Evolutionary conservation across 2,329 filamentous ascomycete genomes (phyloP).

Genomic region (Alternaria consortialis): DNA sequence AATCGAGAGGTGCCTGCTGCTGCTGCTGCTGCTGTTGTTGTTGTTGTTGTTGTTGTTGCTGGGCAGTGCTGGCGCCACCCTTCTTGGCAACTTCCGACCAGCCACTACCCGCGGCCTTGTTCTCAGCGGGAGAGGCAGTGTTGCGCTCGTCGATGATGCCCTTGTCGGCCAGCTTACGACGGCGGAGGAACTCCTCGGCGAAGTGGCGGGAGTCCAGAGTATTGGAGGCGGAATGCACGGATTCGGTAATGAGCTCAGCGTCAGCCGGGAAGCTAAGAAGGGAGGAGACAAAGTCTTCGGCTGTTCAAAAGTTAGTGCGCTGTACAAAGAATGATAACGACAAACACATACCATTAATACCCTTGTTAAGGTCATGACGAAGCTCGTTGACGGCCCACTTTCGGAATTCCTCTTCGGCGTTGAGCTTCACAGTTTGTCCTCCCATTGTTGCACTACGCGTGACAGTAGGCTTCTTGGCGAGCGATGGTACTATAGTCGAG

Average conservation of each 20-base stretch:
- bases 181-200: slow-evolving; percentile 91
- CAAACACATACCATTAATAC: slow-evolving; percentile 68
- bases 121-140: slow-evolving; percentile 60
- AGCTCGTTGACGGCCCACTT: slow-evolving; percentile 90
- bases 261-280: slow-evolving; percentile 81
- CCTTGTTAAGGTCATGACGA: slow-evolving; percentile 73
- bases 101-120: slow-evolving; percentile 65
- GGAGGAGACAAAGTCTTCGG: slow-evolving; percentile 80
- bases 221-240: slow-evolving; percentile 84
- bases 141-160: slow-evolving; percentile 79
- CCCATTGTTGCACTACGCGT: slow-evolving; percentile 59
- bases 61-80: slow-evolving; percentile 68
- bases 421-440: slow-evolving; percentile 57
- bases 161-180: slow-evolving; percentile 91
- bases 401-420: slow-evolving; percentile 88
- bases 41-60: slow-evolving; percentile 44
- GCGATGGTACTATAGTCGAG: slow-evolving; percentile 53
- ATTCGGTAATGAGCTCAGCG: slow-evolving; percentile 83
- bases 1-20: slow-evolving; percentile 52
- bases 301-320: slow-evolving; percentile 55
- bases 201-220: slow-evolving; percentile 94
- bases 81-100: slow-evolving; percentile 99
- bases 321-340: neutral
- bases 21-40: slow-evolving; percentile 45
- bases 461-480: slow-evolving; percentile 64